A percentile compares a stretch with the other conserved stretches of the same genome.
Conservation (phyloP, 225 moss, liverwort and hornwort species). For the Antitrichia curtipendula region DNA sequence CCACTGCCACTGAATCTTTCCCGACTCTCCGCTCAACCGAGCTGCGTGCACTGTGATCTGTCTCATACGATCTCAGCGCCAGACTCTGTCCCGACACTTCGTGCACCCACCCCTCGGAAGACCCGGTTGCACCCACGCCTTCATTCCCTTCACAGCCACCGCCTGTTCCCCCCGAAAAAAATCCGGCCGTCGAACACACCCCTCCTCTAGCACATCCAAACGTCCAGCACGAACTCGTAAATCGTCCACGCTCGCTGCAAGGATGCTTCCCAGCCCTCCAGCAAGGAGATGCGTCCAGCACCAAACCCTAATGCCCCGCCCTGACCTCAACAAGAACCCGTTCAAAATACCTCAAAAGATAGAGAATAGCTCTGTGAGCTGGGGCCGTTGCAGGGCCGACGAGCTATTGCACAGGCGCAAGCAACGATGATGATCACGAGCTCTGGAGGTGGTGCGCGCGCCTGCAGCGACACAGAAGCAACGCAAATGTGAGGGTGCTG, state of each 20-base stretch:
- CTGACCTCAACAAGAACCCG: neutral
- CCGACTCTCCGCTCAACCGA: neutral
- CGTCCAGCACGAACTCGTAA: neutral
- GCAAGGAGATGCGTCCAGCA: neutral
- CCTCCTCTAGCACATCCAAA: neutral
- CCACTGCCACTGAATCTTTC: neutral
- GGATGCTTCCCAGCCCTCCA: neutral
- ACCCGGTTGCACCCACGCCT: slow-evolving; percentile 11
- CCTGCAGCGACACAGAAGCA: neutral
- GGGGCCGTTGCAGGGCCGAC: neutral
- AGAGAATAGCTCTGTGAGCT: neutral
- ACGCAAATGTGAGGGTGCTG: neutral
- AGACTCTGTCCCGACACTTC: slow-evolving; percentile 7
- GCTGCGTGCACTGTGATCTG: slow-evolving; percentile 21
- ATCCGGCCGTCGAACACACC: neutral
- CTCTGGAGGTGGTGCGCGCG: neutral
- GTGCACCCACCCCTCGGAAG: neutral
- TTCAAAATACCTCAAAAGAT: neutral
- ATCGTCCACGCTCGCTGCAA: neutral
- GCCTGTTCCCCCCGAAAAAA: neutral
- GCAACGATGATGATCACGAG: neutral
- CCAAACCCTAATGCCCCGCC: slow-evolving; percentile 15
- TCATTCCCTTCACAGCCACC: slow-evolving; percentile 14
- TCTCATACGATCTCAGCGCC: slow-evolving; percentile 18
- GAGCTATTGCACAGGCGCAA: neutral